phyloP scores from a whole-genome alignment of 2,329 filamentous ascomycete genomes.

The Alternaria metachromatica region DNA sequence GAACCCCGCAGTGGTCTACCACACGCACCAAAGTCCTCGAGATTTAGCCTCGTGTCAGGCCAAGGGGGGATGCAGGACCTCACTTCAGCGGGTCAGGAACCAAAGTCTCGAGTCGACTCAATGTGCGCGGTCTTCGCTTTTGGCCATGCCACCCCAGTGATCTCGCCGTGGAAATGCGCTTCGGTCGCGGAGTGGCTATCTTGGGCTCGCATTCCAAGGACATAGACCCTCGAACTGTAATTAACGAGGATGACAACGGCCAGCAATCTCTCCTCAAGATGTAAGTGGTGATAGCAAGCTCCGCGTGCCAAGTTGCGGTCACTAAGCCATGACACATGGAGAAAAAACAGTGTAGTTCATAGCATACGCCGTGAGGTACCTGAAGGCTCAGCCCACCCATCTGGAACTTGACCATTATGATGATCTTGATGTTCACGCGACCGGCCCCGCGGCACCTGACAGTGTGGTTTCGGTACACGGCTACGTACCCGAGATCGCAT shows the following conservation, averaged over 20 bases:
- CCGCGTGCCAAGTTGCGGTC: too few species aligned
- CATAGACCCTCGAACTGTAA: neutral
- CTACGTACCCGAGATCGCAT: neutral
- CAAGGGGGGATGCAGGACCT: neutral
- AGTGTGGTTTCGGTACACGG: neutral
- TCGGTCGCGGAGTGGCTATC: fast-evolving
- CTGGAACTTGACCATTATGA: neutral
- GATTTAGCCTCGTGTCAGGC: neutral
- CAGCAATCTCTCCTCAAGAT: neutral
- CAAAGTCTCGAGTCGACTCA: neutral
- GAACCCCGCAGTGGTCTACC: neutral
- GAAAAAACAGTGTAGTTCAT: neutral
- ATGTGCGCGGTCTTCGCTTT: neutral
- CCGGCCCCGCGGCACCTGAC: neutral
- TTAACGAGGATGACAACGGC: neutral
- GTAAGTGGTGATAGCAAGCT: neutral
- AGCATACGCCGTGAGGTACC: neutral
- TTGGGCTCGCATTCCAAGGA: neutral
- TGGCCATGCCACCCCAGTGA: too few species aligned
- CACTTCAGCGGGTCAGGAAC: neutral
- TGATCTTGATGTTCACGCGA: neutral
- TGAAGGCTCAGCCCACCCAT: neutral
- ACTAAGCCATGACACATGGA: neutral
- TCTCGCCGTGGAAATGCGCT: neutral
- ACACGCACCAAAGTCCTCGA: neutral